phyloP scores from a whole-genome alignment of 2,329 filamentous ascomycete species.

The Calonectria fujianensis region DNA sequence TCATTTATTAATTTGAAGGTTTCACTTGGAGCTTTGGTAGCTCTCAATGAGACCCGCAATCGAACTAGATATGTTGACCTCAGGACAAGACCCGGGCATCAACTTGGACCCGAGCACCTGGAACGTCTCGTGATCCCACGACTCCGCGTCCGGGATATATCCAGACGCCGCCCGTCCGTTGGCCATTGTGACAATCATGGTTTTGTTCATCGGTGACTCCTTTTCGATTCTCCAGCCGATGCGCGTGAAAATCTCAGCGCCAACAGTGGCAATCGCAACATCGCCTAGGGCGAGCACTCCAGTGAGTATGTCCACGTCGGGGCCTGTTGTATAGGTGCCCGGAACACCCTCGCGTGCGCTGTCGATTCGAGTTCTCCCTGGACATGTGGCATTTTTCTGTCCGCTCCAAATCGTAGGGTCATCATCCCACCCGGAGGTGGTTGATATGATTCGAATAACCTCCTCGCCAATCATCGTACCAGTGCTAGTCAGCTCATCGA shows the following conservation, averaged over 20 bases:
- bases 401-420: not conserved
- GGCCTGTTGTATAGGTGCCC: not conserved
- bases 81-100: constrained; percentile 7
- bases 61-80: not conserved
- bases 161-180: not conserved
- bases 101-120: constrained; percentile 10
- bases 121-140: constrained; percentile 6
- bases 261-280: constrained; percentile 1
- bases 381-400: constrained; percentile 5
- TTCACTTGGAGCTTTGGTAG: not conserved
- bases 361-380: not conserved
- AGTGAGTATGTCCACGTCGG: constrained; percentile 10
- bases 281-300: not conserved
- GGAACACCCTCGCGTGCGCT: not conserved
- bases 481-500: constrained; percentile 2
- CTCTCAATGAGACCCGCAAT: not conserved
- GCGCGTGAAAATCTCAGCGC: not conserved
- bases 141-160: constrained; percentile 1
- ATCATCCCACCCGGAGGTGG: constrained; percentile 1
- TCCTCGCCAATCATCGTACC: constrained; percentile 1
- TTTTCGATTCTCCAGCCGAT: constrained; percentile 1
- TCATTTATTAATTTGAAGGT: not conserved
- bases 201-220: not conserved
- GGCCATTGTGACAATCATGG: constrained; percentile 10
- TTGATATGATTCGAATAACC: constrained; percentile 2